Percentiles rank a stretch among this genome's conserved stretches.
Evolutionary conservation across 805 yeast genomes (phyloP).

Genomic region (Candida hungchunana): DNA sequence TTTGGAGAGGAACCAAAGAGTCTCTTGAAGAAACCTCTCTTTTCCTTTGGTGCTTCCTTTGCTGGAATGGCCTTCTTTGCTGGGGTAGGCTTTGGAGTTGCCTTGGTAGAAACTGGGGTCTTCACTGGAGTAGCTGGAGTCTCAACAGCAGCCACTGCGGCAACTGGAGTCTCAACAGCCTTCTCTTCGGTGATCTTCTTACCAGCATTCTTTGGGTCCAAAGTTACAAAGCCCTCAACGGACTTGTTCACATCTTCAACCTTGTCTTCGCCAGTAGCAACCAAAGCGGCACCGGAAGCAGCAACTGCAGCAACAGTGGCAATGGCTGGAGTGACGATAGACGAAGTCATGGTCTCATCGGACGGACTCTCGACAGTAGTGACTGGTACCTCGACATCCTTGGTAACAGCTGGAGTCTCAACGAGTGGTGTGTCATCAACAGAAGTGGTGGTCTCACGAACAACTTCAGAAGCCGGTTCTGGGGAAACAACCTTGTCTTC

Average conservation of each 20-base stretch:
- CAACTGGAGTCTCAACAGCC: background rate
- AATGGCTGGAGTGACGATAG: conserved; percentile 1
- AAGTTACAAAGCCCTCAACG: conserved; percentile 10
- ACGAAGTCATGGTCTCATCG: background rate
- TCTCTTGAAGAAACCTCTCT: conserved; percentile 13
- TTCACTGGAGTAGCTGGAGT: conserved; percentile 4
- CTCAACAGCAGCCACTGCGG: conserved; percentile 4
- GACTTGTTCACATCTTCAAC: conserved; percentile 1
- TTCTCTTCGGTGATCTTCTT: conserved; percentile 4
- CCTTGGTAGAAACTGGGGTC: conserved; percentile 3
- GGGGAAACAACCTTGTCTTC: no score
- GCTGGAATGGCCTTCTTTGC: conserved; percentile 10
- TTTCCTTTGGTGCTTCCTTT: conserved; percentile 6
- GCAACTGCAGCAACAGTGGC: conserved; percentile 1
- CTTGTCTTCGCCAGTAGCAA: conserved; percentile 2
- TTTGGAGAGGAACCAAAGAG: conserved; percentile 8
- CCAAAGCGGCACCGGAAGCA: conserved; percentile 5
- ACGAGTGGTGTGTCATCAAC: conserved; percentile 1
- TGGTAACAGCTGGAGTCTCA: conserved; percentile 5
- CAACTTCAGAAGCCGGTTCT: conserved; percentile 5
- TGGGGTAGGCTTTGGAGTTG: conserved; percentile 11
- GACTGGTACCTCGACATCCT: background rate
- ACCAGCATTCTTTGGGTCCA: conserved; percentile 23
- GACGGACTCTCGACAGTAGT: background rate
- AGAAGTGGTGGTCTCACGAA: conserved; percentile 1